Evolutionary conservation across 176 grass and related monocot genomes (phyloP).

Genomic region (Carex parvula): DNA sequence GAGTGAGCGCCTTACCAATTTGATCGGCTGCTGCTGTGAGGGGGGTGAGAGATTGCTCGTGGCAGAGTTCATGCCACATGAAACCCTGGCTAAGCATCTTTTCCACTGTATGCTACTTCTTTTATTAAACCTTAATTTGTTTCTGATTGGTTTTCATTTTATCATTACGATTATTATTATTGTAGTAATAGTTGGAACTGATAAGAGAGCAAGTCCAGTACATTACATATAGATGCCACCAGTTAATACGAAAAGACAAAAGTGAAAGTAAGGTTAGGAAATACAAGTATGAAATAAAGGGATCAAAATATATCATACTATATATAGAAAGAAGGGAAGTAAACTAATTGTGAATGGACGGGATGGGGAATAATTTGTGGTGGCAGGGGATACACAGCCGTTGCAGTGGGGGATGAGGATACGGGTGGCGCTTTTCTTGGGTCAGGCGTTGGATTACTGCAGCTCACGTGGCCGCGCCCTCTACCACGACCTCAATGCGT

Average conservation of each 20-base stretch:
- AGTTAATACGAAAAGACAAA: not conserved
- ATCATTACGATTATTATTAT: not conserved
- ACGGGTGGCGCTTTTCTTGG: slow-evolving; percentile 41
- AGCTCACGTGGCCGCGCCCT: slow-evolving; percentile 33
- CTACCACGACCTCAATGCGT: slow-evolving; percentile 64
- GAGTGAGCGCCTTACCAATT: slow-evolving; percentile 40
- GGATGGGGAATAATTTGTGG: not conserved
- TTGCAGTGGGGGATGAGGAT: slow-evolving; percentile 54
- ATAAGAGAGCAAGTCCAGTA: not conserved
- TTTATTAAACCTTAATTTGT: not conserved
- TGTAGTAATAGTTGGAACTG: not conserved
- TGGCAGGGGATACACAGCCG: slow-evolving; percentile 50
- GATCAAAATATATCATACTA: not conserved
- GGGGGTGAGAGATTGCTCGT: slow-evolving; percentile 49
- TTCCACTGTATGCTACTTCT: slow-evolving; percentile 45
- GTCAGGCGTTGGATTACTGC: slow-evolving; percentile 50
- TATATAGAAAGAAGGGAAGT: not conserved
- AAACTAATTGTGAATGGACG: not conserved
- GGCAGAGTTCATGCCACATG: slow-evolving; percentile 61
- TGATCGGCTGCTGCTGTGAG: slow-evolving; percentile 48
- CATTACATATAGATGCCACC: not conserved
- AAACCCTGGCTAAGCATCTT: slow-evolving; percentile 59
- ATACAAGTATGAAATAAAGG: not conserved
- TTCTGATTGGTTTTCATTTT: not conserved
- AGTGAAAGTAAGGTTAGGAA: not conserved